A percentile compares a stretch with the other conserved stretches of the same genome.
Conservation (phyloP, 1,139 yeast genomes). For the Kazachstania sp. region DNA sequence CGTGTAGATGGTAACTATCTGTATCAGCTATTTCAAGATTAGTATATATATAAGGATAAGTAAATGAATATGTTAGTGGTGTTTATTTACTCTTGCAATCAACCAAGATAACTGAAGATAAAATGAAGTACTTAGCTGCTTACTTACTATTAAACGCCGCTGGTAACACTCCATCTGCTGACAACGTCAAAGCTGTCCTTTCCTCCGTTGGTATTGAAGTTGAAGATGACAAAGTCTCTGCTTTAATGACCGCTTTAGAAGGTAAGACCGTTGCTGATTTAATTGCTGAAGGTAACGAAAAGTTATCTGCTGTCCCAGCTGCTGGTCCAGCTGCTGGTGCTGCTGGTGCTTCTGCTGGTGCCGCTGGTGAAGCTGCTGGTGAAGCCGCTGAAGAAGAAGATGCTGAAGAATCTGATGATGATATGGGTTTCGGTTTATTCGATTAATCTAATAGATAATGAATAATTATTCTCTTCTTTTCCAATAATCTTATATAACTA, state of each 20-base stretch:
- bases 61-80: too few species aligned
- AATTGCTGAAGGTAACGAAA: conserved; percentile 91
- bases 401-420: conserved; percentile 1
- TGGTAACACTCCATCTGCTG: conserved; percentile 44
- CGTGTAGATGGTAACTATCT: too few species aligned
- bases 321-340: conserved; percentile 90
- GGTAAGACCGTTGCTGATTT: conserved; percentile 87
- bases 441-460: too few species aligned
- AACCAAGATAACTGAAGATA: too few species aligned
- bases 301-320: conserved; percentile 94
- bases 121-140: conserved; percentile 87
- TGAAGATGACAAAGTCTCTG: conserved; percentile 77
- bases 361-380: conserved; percentile 63
- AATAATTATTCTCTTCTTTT: too few species aligned
- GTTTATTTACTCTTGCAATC: too few species aligned
- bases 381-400: conserved; percentile 40
- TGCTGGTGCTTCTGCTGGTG: conserved; percentile 62
- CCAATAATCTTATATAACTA: background rate
- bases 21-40: too few species aligned
- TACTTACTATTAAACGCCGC: conserved; percentile 80
- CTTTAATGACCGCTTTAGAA: conserved; percentile 82
- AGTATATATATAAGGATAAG: too few species aligned
- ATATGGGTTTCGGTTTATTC: conserved; percentile 53
- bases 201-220: conserved; percentile 94
- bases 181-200: conserved; percentile 49